phyloP scores from a whole-genome alignment of 2,329 filamentous ascomycete genomes.

The Aspergillus pseudoterreus region DNA sequence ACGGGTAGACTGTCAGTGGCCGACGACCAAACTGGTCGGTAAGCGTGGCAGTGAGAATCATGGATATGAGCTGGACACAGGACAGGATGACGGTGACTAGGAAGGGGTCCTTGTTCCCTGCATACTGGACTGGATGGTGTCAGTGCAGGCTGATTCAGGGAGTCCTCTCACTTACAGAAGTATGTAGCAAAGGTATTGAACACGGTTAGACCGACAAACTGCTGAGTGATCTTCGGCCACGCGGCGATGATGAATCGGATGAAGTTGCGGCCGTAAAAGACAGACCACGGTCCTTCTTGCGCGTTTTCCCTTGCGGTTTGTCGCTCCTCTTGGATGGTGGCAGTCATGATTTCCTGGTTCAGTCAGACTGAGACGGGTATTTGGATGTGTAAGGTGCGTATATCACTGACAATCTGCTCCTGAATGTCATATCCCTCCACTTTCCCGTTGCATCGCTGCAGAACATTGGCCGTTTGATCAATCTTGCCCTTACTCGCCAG shows the following conservation, averaged over 20 bases:
- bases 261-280: slow-evolving; percentile 38
- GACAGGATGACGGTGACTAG: slow-evolving; percentile 41
- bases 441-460: slow-evolving; percentile 25
- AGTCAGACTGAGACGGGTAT: not conserved
- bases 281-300: slow-evolving; percentile 27
- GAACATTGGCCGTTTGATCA: slow-evolving; percentile 19
- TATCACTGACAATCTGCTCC: slow-evolving; percentile 27
- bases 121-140: slow-evolving; percentile 33
- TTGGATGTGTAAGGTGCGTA: not conserved
- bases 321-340: slow-evolving; percentile 33
- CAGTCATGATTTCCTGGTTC: slow-evolving; percentile 30
- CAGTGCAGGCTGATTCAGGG: not conserved
- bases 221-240: slow-evolving; percentile 41
- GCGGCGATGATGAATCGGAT: slow-evolving; percentile 36
- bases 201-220: slow-evolving; percentile 37
- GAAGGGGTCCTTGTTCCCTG: slow-evolving; percentile 41
- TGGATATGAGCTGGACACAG: slow-evolving; percentile 41
- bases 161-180: slow-evolving; percentile 28
- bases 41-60: slow-evolving; percentile 34
- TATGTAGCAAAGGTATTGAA: slow-evolving; percentile 41
- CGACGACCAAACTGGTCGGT: slow-evolving; percentile 38
- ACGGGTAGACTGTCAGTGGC: slow-evolving; percentile 40
- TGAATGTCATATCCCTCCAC: slow-evolving; percentile 31
- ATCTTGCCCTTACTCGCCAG: slow-evolving; percentile 7
- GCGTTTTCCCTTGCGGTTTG: slow-evolving; percentile 25